Conservation (phyloP, 129 eudicot genomes). For the Gnaphalium uliginosum region DNA sequence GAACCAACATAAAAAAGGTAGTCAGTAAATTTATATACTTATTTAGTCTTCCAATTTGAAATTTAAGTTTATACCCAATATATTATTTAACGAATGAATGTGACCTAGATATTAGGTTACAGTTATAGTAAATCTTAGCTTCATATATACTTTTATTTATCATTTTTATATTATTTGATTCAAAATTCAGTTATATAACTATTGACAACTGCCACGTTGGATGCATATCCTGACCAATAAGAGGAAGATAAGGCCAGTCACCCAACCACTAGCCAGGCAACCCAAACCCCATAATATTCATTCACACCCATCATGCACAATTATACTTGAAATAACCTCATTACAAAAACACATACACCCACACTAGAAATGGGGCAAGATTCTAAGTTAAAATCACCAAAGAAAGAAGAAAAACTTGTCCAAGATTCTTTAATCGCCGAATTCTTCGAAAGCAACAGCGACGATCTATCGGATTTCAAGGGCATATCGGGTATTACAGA, state of each 20-base stretch:
- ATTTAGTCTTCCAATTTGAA: too few species aligned
- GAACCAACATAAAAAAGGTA: too few species aligned
- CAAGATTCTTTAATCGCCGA: conserved; percentile 15
- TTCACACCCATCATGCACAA: conserved; percentile 34
- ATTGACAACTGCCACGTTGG: conserved; percentile 23
- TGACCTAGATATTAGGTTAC: too few species aligned
- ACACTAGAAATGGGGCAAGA: conserved; percentile 19
- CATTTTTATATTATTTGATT: too few species aligned
- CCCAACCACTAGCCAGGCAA: conserved; percentile 22
- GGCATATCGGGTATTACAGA: conserved; percentile 14
- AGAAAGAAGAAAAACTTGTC: conserved; percentile 34
- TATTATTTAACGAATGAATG: too few species aligned
- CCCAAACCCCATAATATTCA: conserved; percentile 30
- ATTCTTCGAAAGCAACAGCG: conserved; percentile 26
- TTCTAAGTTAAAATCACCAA: conserved; percentile 34
- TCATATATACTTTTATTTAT: too few species aligned
- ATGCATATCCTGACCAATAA: conserved; percentile 33
- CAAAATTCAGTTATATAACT: too few species aligned
- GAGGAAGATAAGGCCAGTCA: conserved; percentile 42
- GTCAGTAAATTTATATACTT: too few species aligned
- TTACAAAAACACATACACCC: background rate
- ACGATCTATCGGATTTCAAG: conserved; percentile 10
- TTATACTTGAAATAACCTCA: conserved; percentile 12
- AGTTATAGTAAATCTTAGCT: too few species aligned
- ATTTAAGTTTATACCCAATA: too few species aligned